Evolutionary conservation across 805 yeast species (phyloP).

Genomic region (Pichia californica): DNA sequence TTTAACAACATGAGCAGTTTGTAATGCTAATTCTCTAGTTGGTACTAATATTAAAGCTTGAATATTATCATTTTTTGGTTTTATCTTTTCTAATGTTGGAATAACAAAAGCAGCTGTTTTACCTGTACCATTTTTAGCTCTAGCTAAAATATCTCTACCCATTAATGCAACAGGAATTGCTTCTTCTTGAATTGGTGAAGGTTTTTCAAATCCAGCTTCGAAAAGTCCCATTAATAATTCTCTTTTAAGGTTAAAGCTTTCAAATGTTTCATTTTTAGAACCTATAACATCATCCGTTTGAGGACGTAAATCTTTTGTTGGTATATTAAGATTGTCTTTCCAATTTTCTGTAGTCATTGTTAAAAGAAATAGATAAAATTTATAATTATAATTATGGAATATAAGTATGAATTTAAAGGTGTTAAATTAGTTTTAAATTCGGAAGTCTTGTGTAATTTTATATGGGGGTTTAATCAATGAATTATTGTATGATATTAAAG

Average conservation of each 20-base stretch:
- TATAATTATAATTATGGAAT: too few relatives aligned
- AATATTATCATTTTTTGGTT: slow-evolving; percentile 75
- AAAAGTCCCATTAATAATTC: slow-evolving; percentile 96
- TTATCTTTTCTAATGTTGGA: slow-evolving; percentile 83
- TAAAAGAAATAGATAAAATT: too few relatives aligned
- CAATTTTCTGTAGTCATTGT: slow-evolving; percentile 44
- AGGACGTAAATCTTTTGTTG: slow-evolving; percentile 84
- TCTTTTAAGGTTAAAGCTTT: slow-evolving; percentile 85
- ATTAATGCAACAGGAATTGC: slow-evolving; percentile 92
- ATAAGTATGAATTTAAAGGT: too few relatives aligned
- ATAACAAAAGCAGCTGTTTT: slow-evolving; percentile 96
- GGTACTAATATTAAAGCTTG: slow-evolving; percentile 94
- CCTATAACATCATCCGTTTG: slow-evolving; percentile 94
- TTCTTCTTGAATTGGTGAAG: slow-evolving; percentile 97
- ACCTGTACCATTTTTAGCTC: slow-evolving; percentile 99
- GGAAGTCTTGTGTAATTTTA: too few relatives aligned
- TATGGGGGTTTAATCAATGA: too few relatives aligned
- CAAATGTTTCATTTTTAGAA: slow-evolving; percentile 87
- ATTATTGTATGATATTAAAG: too few relatives aligned
- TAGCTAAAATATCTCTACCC: slow-evolving; percentile 92
- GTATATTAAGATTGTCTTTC: slow-evolving; percentile 70
- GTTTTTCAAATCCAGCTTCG: slow-evolving; percentile 98
- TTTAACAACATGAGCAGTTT: slow-evolving; percentile 94
- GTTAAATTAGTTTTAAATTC: too few relatives aligned
- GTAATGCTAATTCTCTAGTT: slow-evolving; percentile 95